Base-by-base conservation (phyloP, 2,329 filamentous ascomycete species). In the Paecilomyces sp. region DNA sequence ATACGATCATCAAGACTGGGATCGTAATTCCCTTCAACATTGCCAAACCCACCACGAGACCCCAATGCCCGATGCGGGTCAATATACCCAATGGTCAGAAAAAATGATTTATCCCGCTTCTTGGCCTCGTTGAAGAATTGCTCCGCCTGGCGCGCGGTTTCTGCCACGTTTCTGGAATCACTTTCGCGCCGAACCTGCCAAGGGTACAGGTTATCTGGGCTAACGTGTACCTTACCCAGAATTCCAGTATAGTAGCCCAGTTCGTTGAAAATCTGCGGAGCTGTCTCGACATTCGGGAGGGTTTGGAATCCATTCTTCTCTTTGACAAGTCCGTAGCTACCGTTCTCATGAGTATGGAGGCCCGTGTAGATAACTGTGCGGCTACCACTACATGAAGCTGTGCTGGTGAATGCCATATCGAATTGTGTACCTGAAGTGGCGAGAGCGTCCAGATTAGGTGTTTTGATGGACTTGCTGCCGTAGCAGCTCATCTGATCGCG, bases 201-300 rank as follows among this genome's bases (percentile, higher is more conserved):
- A 0, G 76, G 76, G 59, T 80, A 81, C 0, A 70, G 69, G 1
- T 56, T 55, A 0, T 57, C 52, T 0, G 79, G 79, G 0, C 77
- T 78, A 11, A 82, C 80, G 54, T 82, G 80, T 0, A 82, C 68
- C 63, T 82, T 82, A 2, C 78, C 78, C 2, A 81, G 66, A 24
- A 83, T 77, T 0, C 77, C 79, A 0, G 79, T 82, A 52, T 68
- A 72, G 61, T 81, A 80, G 1, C 77, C 79, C 0, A 67, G 62
- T 2, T 65, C 57, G 18, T 72, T 72, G 61, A 82, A 74, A 0
- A 80, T 59, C 0, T 60, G 47, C 1, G 80, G 79, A 0, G 69
- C 67, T 0, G 77, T 78, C 54, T 81, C 72, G 30, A 81, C 67
- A 60, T 79, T 68, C 52, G 79, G 72, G 60, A 75, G 77, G 0